Base-by-base conservation (phyloP, 352 stramenopile genomes). In the Pythium sp. region DNA sequence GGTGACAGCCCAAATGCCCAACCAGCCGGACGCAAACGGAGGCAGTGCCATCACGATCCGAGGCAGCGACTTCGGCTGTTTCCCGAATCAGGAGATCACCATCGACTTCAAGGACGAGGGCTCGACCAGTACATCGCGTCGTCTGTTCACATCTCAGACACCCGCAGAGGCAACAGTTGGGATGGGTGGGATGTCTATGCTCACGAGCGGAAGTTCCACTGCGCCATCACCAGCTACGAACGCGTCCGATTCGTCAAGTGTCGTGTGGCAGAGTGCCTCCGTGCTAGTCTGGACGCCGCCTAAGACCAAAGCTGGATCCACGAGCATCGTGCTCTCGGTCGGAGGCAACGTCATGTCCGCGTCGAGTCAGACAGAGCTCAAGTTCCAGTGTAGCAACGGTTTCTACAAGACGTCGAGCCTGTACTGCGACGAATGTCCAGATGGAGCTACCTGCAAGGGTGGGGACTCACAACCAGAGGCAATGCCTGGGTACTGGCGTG, bases 21-120 rank as follows among this genome's bases (percentile, higher is more conserved):
- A 90, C 56, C 80, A 88, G 58, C 75, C 76, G 0, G 82, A 90
- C 55, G 82, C 82, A 38, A 90, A 90, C 67, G 80, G 82, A 36
- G 78, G 76, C 24, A 86, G 72, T n/a, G 65, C 74, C 2, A 87
- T 90, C 55, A 82, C 81, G 26, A 90, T 90, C 56, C 77, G 79
- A 24, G 82, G 82, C 2, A 80, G 74, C 36, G 82, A 90, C 70
- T 90, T 88, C 60, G 82, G 82, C 18, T 90, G 82, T 59, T 90
- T 88, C 51, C 82, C 82, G 2, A 86, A 87, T 62, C 64, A 84
- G 36, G 77, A 69, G 1, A 87, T 89, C 30, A 64, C 71, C 8
- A 89, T 89, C 72, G 74, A 67, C 3, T 87, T 89, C 58, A 54
- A 74, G 28, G 61, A 68, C 14, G 64, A 65, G 26, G 30, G 7